These are phyloP conservation scores for Heterobasidion occidentale DNA, from an alignment of 1,284 basidiomycete species.

Conservation along the genomic window DNA sequence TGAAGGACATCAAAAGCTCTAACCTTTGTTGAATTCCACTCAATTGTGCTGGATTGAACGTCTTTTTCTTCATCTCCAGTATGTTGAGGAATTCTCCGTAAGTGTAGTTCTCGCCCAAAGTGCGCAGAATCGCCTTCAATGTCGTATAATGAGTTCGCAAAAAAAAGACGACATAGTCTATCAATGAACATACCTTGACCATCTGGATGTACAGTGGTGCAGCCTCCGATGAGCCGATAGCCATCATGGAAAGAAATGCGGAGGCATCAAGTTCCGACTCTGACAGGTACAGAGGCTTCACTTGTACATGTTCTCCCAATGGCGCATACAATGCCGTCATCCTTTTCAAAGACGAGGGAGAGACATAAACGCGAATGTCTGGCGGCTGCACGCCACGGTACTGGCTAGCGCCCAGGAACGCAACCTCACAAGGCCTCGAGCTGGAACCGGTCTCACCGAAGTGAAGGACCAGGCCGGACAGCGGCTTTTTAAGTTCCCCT, in stretches of 20 bases:
- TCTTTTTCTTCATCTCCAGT: constrained; percentile 37
- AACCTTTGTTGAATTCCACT: constrained; percentile 51
- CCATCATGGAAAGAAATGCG: constrained; percentile 63
- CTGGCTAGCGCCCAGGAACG: constrained; percentile 42
- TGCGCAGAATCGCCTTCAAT: constrained; percentile 32
- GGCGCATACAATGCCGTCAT: constrained; percentile 49
- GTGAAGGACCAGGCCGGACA: constrained; percentile 59
- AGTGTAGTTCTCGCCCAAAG: constrained; percentile 38
- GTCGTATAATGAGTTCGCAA: constrained; percentile 9
- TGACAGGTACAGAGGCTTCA: constrained; percentile 49
- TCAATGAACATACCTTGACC: constrained; percentile 36
- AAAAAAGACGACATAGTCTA: not conserved
- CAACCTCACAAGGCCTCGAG: constrained; percentile 55
- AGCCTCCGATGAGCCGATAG: constrained; percentile 46
- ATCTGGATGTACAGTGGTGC: constrained; percentile 63
- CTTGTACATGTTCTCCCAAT: constrained; percentile 37
- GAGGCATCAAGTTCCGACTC: constrained; percentile 60
- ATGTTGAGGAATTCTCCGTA: constrained; percentile 38
- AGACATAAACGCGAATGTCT: constrained; percentile 50
- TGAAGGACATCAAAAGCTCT: constrained; percentile 44
- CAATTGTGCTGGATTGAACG: constrained; percentile 45
- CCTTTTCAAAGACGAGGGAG: constrained; percentile 50
- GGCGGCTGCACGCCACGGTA: constrained; percentile 33
- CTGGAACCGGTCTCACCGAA: constrained; percentile 56
- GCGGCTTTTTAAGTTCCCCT: constrained; percentile 42